Evolutionary conservation across 169 alveolate species (phyloP), one percentile per base, ranked within the genome.

Genomic region (Theileria orientalis): DNA sequence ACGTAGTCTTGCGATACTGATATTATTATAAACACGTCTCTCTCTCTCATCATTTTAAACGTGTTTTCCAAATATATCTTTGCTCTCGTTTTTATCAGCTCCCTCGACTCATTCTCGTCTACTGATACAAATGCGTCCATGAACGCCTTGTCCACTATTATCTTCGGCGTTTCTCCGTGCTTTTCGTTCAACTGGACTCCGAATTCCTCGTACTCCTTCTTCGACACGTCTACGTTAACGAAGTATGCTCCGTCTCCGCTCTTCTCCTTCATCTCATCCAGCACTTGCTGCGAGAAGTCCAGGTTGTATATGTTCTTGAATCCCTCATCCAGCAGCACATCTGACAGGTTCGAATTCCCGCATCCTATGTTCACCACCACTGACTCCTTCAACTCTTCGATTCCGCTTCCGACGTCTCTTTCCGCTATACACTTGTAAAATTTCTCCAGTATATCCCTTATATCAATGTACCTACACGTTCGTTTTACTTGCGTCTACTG

Each of bases 111-210:
- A 41, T 75, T 78, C 74, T 73, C 69, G 14, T 77, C 91, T 44
- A 83, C 61, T 21, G 91, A 83, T 42, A 87, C 64, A 62, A 83
- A 87, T 30, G 93, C 91, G 59, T 87, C 93, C 69, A 87, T 63
- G 59, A 87, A 87, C 7, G 93, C 93, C 86, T 87, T 87, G 71
- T 87, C 93, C 44, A 87, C 75, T 42, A 87, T 71, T 23, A 87
- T 74, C 69, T 87, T 87, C 29, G 60, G 82, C n/a, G 59, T 75
- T 14, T 69, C 78, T 32, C 67, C 51, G 49, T 66, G 62, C 30
- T 77, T 27, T 60, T 30, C 11, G 66, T 37, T 67, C 41, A 78
- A 74, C 41, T 51, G 41, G 23, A 61, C 73, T 27, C 83, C 79
- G 11, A 76, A 74, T 19, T 64, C 47, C 21, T 37, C 51, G 47